Base-by-base conservation (phyloP, 192 early-diverging fungal species). In the Coemansia sp. region DNA sequence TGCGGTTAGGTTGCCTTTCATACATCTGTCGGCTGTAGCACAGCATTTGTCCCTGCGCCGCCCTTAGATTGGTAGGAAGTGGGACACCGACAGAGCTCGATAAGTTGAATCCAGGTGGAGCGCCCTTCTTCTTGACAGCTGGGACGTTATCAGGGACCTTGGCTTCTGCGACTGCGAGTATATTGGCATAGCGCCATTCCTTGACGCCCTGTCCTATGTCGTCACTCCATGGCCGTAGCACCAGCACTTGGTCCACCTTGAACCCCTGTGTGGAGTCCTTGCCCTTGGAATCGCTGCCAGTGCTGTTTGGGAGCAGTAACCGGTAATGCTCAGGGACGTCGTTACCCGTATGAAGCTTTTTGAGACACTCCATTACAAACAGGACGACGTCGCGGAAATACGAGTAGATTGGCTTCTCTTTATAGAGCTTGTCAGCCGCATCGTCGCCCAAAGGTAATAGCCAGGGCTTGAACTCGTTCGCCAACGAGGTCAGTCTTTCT, bases 1-100 rank as follows among this genome's bases (percentile, higher is more conserved):
- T 42, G 7, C 73, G 68, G 66, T 65, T 42, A 9, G 18, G 41
- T 55, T 75, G 73, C 1, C 43, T 36, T 0, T 46, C 47, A 18
- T 75, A 75, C 3, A 75, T 42, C 2, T 71, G 44, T 20, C 70
- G 43, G 49, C 55, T 36, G 34, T 75, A 67, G 16, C 20, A 41
- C 1, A 44, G 6, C 49, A 75, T 22, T 27, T 80, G 70, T 33
- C n/a, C 27, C 6, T 42, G 55, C 5, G 67, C 67, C 6, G 24
- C 22, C 9, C 15, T 31, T 34, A 34, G 18, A 33, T 36, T 36
- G 27, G 57, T 33, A 18, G 33, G 57, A 36, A 5, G 6, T 9
- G 33, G 2, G 5, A 2, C 16, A 5, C 7, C 33, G 36, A 18
- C 29, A 36, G 11, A 33, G 27, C 54, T 60, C 13, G 57, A 12